Evolutionary conservation across 352 stramenopile genomes (phyloP).

Genomic region (Halophytophthora polymorphica): DNA sequence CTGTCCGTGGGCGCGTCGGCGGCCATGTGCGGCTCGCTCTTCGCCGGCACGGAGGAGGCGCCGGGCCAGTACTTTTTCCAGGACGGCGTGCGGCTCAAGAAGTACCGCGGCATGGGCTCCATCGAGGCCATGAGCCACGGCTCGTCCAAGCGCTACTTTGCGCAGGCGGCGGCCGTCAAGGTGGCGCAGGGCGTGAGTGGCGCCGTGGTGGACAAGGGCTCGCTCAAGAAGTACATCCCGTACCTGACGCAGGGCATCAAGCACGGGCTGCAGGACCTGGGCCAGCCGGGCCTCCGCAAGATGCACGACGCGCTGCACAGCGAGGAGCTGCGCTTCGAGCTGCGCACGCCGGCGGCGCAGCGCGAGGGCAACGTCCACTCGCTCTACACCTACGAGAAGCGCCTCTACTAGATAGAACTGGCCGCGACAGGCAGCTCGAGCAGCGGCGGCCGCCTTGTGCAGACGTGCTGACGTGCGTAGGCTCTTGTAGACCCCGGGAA

Average conservation of each 20-base stretch:
- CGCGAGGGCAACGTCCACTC: conserved; percentile 98
- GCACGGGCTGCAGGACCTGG: conserved; percentile 98
- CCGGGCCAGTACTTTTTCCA: conserved; percentile 99
- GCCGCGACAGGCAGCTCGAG: too few relatives aligned
- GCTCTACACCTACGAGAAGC: conserved; percentile 97
- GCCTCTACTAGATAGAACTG: conserved; percentile 66
- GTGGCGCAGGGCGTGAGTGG: conserved; percentile 99
- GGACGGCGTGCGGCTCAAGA: conserved; percentile 99
- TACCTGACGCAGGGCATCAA: conserved; percentile 98
- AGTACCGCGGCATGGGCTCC: conserved; percentile 99
- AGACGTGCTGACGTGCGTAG: too few relatives aligned
- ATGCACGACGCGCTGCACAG: conserved; percentile 81
- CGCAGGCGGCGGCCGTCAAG: conserved; percentile 92
- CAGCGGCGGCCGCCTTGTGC: too few relatives aligned
- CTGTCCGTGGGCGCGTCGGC: conserved; percentile 96
- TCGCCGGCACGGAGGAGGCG: conserved; percentile 98
- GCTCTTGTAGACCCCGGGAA: too few relatives aligned
- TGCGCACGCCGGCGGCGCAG: conserved; percentile 98
- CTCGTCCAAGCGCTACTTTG: conserved; percentile 93
- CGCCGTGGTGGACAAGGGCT: conserved; percentile 99
- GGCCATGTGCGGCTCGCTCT: conserved; percentile 99
- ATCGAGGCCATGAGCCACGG: conserved; percentile 99
- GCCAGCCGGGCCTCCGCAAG: conserved; percentile 89
- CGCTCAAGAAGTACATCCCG: conserved; percentile 97
- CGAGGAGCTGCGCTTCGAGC: conserved; percentile 93